phyloP scores from a whole-genome alignment of 768 basidiomycete species.

The Pleurotus salmoneostramineus region DNA sequence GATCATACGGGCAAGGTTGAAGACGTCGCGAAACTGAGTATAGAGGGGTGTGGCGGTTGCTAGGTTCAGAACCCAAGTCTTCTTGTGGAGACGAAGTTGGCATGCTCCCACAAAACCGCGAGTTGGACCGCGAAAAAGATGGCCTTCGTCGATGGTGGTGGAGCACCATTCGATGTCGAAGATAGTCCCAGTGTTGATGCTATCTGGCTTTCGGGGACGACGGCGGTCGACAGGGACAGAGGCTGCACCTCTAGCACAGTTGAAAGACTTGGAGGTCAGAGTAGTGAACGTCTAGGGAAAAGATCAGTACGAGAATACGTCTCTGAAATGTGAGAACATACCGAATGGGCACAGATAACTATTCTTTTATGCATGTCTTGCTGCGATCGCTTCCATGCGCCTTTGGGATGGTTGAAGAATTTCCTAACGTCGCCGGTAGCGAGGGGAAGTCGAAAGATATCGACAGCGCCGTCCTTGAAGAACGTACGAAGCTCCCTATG shows the following conservation, averaged over 20 bases:
- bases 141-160: slow-evolving; percentile 11
- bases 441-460: slow-evolving; percentile 1
- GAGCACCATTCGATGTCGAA: slow-evolving; percentile 6
- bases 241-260: not conserved
- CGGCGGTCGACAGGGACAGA: not conserved
- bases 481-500: slow-evolving; percentile 12
- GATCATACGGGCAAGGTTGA: slow-evolving; percentile 7
- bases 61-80: not conserved
- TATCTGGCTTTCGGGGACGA: not conserved
- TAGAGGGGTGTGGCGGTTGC: slow-evolving; percentile 12
- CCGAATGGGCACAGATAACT: slow-evolving; percentile 1
- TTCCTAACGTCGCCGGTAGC: not conserved
- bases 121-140: slow-evolving; percentile 10
- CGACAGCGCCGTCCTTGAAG: slow-evolving; percentile 4
- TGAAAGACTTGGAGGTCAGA: not conserved
- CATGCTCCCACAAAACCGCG: slow-evolving; percentile 8
- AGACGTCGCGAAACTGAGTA: slow-evolving; percentile 2
- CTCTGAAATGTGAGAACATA: not conserved
- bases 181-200: not conserved
- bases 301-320: not conserved
- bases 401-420: not conserved
- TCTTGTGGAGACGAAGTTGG: not conserved
- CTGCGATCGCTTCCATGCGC: not conserved
- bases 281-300: not conserved
- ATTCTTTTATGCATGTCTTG: not conserved